phyloP scores from a whole-genome alignment of 1,284 basidiomycete genomes.

The Prillingera fragicola region DNA sequence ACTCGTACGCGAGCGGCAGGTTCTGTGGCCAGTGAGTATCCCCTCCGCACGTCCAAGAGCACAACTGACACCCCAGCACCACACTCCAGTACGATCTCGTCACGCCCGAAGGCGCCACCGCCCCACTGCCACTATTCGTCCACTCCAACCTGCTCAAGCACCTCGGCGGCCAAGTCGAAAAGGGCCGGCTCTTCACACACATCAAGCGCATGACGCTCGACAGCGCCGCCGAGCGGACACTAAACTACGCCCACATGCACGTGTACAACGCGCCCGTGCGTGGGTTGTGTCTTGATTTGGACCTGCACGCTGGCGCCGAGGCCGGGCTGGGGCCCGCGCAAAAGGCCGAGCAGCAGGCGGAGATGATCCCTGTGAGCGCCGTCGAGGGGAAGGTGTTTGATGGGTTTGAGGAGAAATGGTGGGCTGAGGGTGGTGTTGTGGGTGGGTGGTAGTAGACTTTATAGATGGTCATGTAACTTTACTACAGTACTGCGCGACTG shows the following conservation, averaged over 20 bases:
- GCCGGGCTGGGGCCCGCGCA: conserved; percentile 14
- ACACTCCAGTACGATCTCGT: conserved; percentile 44
- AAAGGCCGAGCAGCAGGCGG: conserved; percentile 18
- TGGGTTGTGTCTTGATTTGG: conserved; percentile 47
- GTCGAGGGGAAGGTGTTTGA: conserved; percentile 34
- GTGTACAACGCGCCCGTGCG: conserved; percentile 42
- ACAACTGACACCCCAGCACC: no score
- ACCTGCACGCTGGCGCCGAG: conserved; percentile 24
- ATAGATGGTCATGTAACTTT: no score
- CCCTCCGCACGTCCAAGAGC: neutral
- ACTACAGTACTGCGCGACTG: no score
- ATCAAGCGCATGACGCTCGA: conserved; percentile 39
- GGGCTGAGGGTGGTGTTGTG: conserved; percentile 37
- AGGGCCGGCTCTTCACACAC: conserved; percentile 39
- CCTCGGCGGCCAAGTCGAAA: conserved; percentile 25
- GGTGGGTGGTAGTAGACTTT: conserved; percentile 38
- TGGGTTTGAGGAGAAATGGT: conserved; percentile 42
- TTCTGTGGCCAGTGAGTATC: conserved; percentile 51
- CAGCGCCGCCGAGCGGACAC: conserved; percentile 20
- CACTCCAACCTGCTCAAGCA: conserved; percentile 52
- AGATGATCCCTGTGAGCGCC: conserved; percentile 22
- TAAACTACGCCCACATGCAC: conserved; percentile 41
- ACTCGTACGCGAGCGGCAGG: conserved; percentile 26
- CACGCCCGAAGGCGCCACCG: conserved; percentile 12
- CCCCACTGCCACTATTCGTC: conserved; percentile 37